Evolutionary conservation across 106 monocot genomes (phyloP).

Genomic region (Gastrodia elata): DNA sequence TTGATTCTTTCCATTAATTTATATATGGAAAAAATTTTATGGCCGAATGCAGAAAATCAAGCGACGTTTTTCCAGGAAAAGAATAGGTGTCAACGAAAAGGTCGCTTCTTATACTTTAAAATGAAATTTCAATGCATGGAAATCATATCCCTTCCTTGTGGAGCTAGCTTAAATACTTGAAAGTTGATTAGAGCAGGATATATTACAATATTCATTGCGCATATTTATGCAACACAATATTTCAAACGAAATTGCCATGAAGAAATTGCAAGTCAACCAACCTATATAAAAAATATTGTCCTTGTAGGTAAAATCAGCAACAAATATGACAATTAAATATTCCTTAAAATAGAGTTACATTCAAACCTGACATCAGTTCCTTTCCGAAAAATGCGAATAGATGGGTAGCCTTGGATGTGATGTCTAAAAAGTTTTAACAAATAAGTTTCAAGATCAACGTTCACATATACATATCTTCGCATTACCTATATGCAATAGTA

Average conservation of each 20-base stretch:
- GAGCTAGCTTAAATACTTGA: not conserved
- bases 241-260: not conserved
- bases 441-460: not conserved
- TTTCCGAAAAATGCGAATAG: conserved; percentile 87
- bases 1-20: no score
- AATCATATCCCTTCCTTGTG: not conserved
- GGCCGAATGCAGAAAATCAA: no score
- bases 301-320: not conserved
- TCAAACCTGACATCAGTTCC: conserved; percentile 88
- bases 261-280: not conserved
- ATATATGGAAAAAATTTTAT: no score
- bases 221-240: not conserved
- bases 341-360: not conserved
- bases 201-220: not conserved
- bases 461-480: not conserved
- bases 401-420: conserved; percentile 96
- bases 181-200: not conserved
- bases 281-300: not conserved
- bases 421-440: conserved; percentile 35
- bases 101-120: no score
- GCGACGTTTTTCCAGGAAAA: no score
- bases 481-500: not conserved
- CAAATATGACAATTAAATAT: not conserved
- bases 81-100: no score
- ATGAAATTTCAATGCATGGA: no score